Base-by-base conservation (phyloP, 352 stramenopile genomes). In the Phytophthora pseudosyringae region DNA sequence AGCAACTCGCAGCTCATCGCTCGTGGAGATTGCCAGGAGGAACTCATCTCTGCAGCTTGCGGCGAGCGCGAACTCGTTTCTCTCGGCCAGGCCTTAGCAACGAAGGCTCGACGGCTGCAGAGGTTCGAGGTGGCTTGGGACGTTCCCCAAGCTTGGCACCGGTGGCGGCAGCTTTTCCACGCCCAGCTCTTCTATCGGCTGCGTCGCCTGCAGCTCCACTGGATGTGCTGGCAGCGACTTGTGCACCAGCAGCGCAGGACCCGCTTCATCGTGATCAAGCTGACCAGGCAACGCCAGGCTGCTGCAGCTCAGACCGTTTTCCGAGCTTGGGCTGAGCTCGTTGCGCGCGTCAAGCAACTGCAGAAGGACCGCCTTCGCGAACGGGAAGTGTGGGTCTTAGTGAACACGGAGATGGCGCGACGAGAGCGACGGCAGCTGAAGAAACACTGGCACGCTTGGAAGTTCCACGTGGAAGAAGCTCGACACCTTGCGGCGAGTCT, bases 121-220 rank as follows among this genome's bases (percentile, higher is more conserved):
- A 79, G 67, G 15, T 80, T 82, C 6, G 52, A 76, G 8, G 33
- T 86, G 40, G 59, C 62, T 6, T 91, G 79, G 76, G 63, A 85
- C 12, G 29, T 74, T 12, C 49, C 52, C 7, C 56, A 59, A 31
- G 61, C 73, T 8, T 92, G 83, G 83, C 73, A 76, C 45, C 72
- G 74, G 1, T 92, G 83, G 81, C 70, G 83, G 4, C 75, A 80
- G 35, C 47, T 74, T 29, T 92, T 89, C 50, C 83, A 92, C 52
- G 79, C 83, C 2, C 52, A 74, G 21, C 55, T 90, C 18, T 92
- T 90, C 54, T 80, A 80, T 49, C 71, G 83, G 0, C 75, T 92
- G 33, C 79, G 79, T 6, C 52, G 44, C 4, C 43, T 81, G 2
- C 69, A 87, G 21, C 39, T 51, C 4, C 40, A 64, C 26, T 81